Evolutionary conservation across 176 grass and related monocot species (phyloP).

Genomic region (Puya raimondii): DNA sequence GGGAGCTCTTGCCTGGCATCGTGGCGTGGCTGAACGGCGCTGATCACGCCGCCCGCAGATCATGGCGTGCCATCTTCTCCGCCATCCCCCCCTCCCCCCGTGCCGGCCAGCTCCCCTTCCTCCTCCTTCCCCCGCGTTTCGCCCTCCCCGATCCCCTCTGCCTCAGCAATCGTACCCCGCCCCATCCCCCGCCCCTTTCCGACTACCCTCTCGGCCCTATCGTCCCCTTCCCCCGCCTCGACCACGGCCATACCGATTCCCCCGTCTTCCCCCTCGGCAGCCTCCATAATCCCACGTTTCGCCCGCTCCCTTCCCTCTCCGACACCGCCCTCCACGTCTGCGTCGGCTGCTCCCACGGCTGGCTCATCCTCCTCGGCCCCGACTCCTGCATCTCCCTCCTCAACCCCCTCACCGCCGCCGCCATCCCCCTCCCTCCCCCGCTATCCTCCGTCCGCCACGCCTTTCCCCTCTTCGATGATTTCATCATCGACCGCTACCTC

Average conservation of each 20-base stretch:
- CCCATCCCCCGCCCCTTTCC: not conserved
- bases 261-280: too few relatives aligned
- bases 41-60: not conserved
- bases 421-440: not conserved
- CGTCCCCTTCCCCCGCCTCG: too few relatives aligned
- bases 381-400: not conserved
- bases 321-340: not conserved
- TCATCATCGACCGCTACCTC: not conserved
- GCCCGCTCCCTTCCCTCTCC: not conserved
- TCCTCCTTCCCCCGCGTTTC: not conserved
- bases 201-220: not conserved
- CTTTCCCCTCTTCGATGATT: not conserved
- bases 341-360: not conserved
- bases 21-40: not conserved
- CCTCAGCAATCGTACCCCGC: not conserved
- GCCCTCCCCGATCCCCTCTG: not conserved
- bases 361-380: not conserved
- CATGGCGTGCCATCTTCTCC: not conserved
- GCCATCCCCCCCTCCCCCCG: not conserved
- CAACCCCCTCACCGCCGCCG: not conserved
- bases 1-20: not conserved
- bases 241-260: too few relatives aligned
- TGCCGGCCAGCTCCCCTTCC: not conserved
- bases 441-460: not conserved
- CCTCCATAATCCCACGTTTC: too few relatives aligned